phyloP scores from a whole-genome alignment of 169 alveolate genomes.

The Plasmodium relictum region DNA sequence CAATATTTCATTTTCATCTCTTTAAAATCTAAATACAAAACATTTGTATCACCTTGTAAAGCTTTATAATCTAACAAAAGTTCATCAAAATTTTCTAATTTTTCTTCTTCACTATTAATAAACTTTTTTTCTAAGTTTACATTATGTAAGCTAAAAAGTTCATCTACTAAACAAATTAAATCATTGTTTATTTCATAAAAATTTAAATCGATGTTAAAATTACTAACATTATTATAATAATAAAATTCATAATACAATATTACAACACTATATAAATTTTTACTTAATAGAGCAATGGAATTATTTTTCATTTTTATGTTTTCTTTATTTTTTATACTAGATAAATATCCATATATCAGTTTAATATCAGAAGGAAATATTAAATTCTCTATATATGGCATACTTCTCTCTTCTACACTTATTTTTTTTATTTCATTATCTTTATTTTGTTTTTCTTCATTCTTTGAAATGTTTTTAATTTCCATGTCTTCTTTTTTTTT shows the following conservation, averaged over 20 bases:
- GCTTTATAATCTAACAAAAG: constrained; percentile 20
- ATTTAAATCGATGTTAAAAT: constrained; percentile 32
- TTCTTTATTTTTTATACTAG: constrained; percentile 27
- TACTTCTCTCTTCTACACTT: not conserved
- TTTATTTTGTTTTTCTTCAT: too few relatives aligned
- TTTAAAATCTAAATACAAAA: constrained; percentile 24
- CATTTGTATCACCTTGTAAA: constrained; percentile 37
- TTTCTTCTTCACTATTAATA: not conserved
- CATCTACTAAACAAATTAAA: constrained; percentile 58
- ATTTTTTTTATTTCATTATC: not conserved
- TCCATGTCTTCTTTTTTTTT: too few relatives aligned
- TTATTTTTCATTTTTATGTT: constrained; percentile 12
- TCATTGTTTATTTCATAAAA: constrained; percentile 52
- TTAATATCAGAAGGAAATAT: constrained; percentile 53
- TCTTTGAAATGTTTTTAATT: too few relatives aligned
- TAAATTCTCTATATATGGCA: not conserved
- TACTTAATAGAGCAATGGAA: not conserved
- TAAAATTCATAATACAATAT: constrained; percentile 47
- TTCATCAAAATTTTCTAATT: not conserved
- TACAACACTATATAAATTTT: constrained; percentile 22
- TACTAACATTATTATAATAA: constrained; percentile 24
- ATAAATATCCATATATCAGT: constrained; percentile 50
- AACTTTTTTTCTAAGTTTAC: not conserved
- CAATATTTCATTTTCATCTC: constrained; percentile 51
- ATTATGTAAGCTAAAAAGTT: constrained; percentile 35